These are phyloP conservation scores for Boletus coccyginus DNA, from an alignment of 768 basidiomycete species.

Conservation along the genomic window DNA sequence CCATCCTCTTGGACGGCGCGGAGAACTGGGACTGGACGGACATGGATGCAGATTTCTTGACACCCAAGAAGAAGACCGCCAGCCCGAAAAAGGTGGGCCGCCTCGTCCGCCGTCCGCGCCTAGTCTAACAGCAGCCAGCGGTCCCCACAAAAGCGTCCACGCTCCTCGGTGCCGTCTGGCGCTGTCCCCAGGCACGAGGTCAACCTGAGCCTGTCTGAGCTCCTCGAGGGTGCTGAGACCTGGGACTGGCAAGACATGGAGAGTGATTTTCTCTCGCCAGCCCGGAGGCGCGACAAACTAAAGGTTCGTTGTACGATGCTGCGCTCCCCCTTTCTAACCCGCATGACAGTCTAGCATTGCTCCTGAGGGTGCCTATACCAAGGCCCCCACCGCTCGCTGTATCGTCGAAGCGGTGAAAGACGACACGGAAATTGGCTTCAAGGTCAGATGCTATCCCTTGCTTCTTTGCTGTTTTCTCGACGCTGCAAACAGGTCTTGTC, in stretches of 20 bases:
- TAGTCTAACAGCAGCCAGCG: constrained; percentile 6
- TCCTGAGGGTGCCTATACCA: constrained; percentile 21
- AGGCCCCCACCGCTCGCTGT: constrained; percentile 53
- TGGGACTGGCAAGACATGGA: constrained; percentile 69
- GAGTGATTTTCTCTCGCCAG: constrained; percentile 47
- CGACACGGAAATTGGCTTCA: constrained; percentile 22
- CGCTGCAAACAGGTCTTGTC: constrained; percentile 42
- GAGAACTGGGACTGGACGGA: constrained; percentile 72
- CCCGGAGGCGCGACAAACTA: constrained; percentile 29
- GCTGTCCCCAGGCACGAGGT: constrained; percentile 6
- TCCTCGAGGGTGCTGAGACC: constrained; percentile 62
- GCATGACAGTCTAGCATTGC: constrained; percentile 7
- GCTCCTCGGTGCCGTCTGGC: constrained; percentile 14
- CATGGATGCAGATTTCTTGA: constrained; percentile 47
- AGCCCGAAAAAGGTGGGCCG: constrained; percentile 22
- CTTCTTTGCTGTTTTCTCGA: background rate
- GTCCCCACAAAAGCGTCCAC: constrained; percentile 12
- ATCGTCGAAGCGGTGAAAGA: constrained; percentile 47
- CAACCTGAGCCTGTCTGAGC: constrained; percentile 43
- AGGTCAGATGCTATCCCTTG: constrained; percentile 11
- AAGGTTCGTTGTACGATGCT: constrained; percentile 15
- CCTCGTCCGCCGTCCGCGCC: background rate
- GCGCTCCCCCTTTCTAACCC: constrained; percentile 1
- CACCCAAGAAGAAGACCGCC: constrained; percentile 45
- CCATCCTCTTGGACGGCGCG: constrained; percentile 56